Evolutionary conservation across 495 filamentous ascomycete species (phyloP).

Genomic region (Tuber borchii): DNA sequence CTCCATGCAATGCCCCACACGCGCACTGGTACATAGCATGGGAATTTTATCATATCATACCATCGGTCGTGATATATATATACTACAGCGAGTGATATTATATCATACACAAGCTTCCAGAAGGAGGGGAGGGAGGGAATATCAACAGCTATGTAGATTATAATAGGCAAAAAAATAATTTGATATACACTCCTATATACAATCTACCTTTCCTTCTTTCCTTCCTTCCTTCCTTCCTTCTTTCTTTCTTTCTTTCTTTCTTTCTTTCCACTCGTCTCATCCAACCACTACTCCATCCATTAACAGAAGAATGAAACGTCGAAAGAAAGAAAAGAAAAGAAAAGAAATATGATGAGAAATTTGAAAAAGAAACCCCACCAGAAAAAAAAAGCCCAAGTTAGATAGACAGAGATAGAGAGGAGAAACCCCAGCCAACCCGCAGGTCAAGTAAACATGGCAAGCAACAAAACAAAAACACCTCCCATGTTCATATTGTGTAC

Average conservation of each 20-base stretch:
- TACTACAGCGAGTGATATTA: not conserved
- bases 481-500: not conserved
- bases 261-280: not conserved
- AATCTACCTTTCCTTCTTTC: not conserved
- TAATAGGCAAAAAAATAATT: not conserved
- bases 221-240: too few relatives aligned
- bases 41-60: too few relatives aligned
- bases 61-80: too few relatives aligned
- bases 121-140: too few relatives aligned
- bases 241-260: too few relatives aligned
- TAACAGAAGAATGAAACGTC: not conserved
- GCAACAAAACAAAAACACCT: not conserved
- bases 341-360: not conserved
- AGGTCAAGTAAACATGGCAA: not conserved
- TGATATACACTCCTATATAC: slow-evolving; percentile 4
- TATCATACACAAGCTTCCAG: too few relatives aligned
- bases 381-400: not conserved
- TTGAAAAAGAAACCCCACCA: not conserved
- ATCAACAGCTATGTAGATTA: too few relatives aligned
- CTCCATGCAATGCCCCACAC: not conserved
- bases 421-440: not conserved
- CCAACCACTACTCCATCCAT: not conserved
- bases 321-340: too few relatives aligned
- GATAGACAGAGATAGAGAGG: not conserved
- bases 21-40: too few relatives aligned